Base-by-base conservation (phyloP, 257 asterid species). In the Penstemon eatonii region DNA sequence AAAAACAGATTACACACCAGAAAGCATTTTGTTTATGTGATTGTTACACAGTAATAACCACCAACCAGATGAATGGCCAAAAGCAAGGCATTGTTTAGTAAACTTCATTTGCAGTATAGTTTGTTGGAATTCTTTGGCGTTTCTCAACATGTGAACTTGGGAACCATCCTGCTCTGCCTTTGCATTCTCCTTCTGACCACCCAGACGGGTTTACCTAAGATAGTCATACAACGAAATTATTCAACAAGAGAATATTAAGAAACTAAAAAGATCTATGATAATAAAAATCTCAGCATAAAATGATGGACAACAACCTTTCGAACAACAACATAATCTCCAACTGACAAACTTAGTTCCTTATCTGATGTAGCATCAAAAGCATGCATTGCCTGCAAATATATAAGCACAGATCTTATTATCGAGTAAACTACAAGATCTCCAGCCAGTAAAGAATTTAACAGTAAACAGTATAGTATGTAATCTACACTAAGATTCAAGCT, bases 181-280 rank as follows among this genome's bases (percentile, higher is more conserved):
- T 73, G 79, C 96, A 85, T 82, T 93, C 99, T 65, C 99, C 99
- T 85, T 93, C 99, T 6, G 96, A 81, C 99, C 99, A 93, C 62
- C 99, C 97, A 15, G 95, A 81, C 18, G 91, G 87, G 59, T 78
- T 90, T 70, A 90, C 97, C 97, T 93, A 77, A 42, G 13, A 56
- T 63, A 38, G 64, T 38, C 55, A 46, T 10, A 39, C 3, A 7
- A 70, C 42, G 12, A 19, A 42, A 13, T 60, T 56, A 18, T 25
- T 38, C n/a, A 25, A 4, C 4, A 0, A 13, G 33, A 41, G 39
- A 10, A n/a, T 8, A 43, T 8, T 4, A 18, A 45, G 13, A 58
- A 38, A 15, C 18, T 0, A 41, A 40, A 45, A 70, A 18, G 3
- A 15, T 13, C 46, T 65, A 10, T 43, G 39, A 56, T 42, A 64